phyloP scores from a whole-genome alignment of 2,329 filamentous ascomycete genomes.

The Emergomyces pasteurianus region DNA sequence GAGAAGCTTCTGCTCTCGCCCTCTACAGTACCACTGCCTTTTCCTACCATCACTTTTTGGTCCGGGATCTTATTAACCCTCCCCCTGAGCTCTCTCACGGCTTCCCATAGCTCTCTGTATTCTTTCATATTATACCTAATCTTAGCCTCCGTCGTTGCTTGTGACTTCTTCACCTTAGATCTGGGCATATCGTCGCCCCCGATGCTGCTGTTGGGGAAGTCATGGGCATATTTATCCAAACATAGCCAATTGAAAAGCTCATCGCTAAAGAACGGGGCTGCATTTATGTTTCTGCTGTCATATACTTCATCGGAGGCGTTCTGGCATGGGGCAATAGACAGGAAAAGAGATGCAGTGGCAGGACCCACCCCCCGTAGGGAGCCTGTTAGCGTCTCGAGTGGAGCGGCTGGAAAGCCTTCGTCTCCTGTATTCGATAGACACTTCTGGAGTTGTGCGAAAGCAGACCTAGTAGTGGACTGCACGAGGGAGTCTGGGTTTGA shows the following conservation, averaged over 20 bases:
- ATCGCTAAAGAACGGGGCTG: constrained; percentile 31
- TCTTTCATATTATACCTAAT: constrained; percentile 32
- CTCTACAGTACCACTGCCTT: constrained; percentile 1
- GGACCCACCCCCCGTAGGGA: constrained; percentile 30
- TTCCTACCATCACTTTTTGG: not conserved
- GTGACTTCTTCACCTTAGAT: not conserved
- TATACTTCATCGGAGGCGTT: not conserved
- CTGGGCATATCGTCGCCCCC: not conserved
- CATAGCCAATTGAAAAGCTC: constrained; percentile 32
- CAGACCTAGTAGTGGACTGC: constrained; percentile 17
- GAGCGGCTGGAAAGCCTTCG: constrained; percentile 19
- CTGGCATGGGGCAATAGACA: constrained; percentile 19
- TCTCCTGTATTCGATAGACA: not conserved
- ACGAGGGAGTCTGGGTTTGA: constrained; percentile 21
- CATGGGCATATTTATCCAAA: constrained; percentile 14
- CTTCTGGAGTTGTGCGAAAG: constrained; percentile 16
- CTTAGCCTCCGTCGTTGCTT: constrained; percentile 15
- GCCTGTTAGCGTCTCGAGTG: constrained; percentile 23
- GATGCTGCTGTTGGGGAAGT: not conserved
- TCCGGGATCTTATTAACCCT: constrained; percentile 14
- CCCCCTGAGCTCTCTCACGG: constrained; percentile 12
- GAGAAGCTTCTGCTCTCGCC: constrained; percentile 13
- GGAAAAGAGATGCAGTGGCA: constrained; percentile 32
- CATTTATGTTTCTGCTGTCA: constrained; percentile 10
- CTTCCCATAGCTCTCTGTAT: constrained; percentile 24